Evolutionary conservation across 108 stramenopile genomes (phyloP), one percentile per base, ranked within the genome.

Genomic region (Skeletonema marinoi): DNA sequence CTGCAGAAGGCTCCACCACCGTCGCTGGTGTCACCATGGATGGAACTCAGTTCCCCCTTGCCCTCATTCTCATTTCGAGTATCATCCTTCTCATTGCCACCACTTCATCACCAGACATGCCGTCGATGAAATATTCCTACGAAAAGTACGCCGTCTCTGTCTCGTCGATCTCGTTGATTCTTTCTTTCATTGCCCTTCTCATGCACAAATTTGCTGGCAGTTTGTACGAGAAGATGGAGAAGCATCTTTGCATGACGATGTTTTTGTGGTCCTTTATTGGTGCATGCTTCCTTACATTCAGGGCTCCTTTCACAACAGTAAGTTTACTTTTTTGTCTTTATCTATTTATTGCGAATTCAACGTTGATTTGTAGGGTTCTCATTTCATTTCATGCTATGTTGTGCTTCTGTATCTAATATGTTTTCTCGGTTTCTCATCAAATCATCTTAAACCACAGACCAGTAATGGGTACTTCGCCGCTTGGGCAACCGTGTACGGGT

Each of bases 381-480:
- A 44, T 16, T 44, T 44, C 14, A 44, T 1, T 44, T 44, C 14
- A 44, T 0, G 42, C 42, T 44, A 13, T 44, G 39, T 2, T 11
- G 10, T 41, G 7, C 10, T 10, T 41, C 9, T 41, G 39, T 41
- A 10, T 10, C 39, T 39, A 14, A 44, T 44, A 14, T 6, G 12
- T 44, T 6, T 12, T 16, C 3, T 54, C 51, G 5, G 19, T 8
- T 25, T 25, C 51, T 54, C 51, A 54, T 54, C 25, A 0, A 6
- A 25, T 50, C 17, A 17, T 5, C 3, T 25, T 54, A 3, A 16
- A 25, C 21, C 3, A 54, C 51, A 54, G 51, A 84, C 82, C 10
- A 74, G 78, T 29, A 88, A 85, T 69, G 88, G 88, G 21, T 88
- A 85, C 65, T 88, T 88, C 66, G 88, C 88, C 19, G 64, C 79